These are phyloP conservation scores for Yarrowia porcina DNA, from an alignment of 805 yeast species.

Conservation along the genomic window DNA sequence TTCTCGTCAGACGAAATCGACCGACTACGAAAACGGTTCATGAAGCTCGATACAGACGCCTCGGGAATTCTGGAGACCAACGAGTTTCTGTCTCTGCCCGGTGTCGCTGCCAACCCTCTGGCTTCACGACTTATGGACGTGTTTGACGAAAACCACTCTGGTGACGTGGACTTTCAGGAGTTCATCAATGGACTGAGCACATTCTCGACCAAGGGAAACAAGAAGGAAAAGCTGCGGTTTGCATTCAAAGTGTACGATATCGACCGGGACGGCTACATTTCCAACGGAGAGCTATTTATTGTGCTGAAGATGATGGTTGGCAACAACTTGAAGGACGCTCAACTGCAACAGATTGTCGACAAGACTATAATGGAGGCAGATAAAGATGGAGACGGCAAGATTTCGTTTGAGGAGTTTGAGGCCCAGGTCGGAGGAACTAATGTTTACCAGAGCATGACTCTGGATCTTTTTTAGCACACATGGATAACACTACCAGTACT, in stretches of 20 bases:
- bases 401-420: constrained; percentile 84
- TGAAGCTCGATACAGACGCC: constrained; percentile 91
- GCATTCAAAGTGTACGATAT: constrained; percentile 94
- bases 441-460: constrained; percentile 40
- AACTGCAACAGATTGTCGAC: constrained; percentile 95
- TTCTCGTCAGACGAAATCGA: constrained; percentile 74
- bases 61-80: constrained; percentile 87
- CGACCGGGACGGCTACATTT: constrained; percentile 90
- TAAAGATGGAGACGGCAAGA: constrained; percentile 76
- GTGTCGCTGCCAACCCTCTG: constrained; percentile 83
- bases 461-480: constrained; percentile 35
- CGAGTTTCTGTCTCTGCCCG: constrained; percentile 90
- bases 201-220: constrained; percentile 78
- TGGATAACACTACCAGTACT: too few species aligned
- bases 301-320: constrained; percentile 98
- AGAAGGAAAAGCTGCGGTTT: constrained; percentile 77
- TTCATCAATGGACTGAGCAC: constrained; percentile 83
- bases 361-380: constrained; percentile 94
- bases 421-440: constrained; percentile 43
- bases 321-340: constrained; percentile 75
- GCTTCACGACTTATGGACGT: constrained; percentile 89
- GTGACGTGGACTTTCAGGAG: constrained; percentile 93
- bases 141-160: constrained; percentile 88
- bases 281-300: constrained; percentile 89
- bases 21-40: constrained; percentile 83